Evolutionary conservation across 768 basidiomycete species (phyloP).

Genomic region (Boletus tomentosulus): DNA sequence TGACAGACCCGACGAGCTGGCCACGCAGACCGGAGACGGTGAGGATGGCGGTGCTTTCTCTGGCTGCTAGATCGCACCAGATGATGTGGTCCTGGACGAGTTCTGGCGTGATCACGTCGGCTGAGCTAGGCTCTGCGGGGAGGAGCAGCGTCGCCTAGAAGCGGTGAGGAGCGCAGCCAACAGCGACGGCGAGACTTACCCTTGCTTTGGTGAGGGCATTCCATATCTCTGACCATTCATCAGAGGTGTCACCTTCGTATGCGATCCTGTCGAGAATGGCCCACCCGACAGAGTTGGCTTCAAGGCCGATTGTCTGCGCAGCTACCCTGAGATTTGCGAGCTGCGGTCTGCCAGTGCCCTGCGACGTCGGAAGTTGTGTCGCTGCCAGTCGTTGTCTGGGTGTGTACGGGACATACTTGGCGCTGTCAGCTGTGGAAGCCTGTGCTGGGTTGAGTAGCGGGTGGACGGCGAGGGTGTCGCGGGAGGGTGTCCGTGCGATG

Average conservation of each 20-base stretch:
- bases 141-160: constrained; percentile 75
- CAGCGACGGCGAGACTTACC: constrained; percentile 38
- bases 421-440: constrained; percentile 11
- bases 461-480: constrained; percentile 58
- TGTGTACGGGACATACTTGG: constrained; percentile 73
- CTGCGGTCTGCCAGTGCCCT: constrained; percentile 64
- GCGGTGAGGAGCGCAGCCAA: neutral
- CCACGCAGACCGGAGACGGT: constrained; percentile 86
- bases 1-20: constrained; percentile 52
- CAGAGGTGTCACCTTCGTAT: constrained; percentile 42
- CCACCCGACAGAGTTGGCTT: constrained; percentile 65
- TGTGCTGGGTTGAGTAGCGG: constrained; percentile 54
- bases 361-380: constrained; percentile 36
- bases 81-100: constrained; percentile 83
- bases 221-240: constrained; percentile 74
- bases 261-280: constrained; percentile 71
- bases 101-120: constrained; percentile 59
- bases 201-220: constrained; percentile 57
- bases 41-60: constrained; percentile 50
- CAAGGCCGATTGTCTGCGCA: constrained; percentile 64
- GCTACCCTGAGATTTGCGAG: constrained; percentile 70
- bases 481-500: constrained; percentile 41
- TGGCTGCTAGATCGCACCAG: constrained; percentile 53
- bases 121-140: constrained; percentile 56
- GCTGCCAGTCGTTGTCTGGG: constrained; percentile 52